Percentiles rank a stretch among this genome's conserved stretches.
Conservation (phyloP, 2,329 filamentous ascomycete species). For the Thermoascus crustaceus region DNA sequence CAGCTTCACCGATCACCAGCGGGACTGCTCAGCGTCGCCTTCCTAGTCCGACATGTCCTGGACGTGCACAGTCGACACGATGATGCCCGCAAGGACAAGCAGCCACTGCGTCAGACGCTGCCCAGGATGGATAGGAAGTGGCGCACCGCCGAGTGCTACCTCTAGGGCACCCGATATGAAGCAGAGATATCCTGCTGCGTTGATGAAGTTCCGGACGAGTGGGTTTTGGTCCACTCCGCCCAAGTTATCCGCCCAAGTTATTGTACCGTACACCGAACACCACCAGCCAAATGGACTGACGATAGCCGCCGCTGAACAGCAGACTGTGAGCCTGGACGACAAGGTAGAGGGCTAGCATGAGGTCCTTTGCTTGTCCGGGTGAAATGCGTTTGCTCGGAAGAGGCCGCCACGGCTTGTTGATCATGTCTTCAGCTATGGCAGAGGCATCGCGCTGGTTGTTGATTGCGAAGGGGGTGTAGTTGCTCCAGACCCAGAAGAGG, state of each 20-base stretch:
- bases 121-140: too few species aligned
- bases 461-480: constrained; percentile 27
- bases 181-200: constrained; percentile 20
- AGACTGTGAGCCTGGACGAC: too few species aligned
- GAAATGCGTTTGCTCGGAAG: constrained; percentile 20
- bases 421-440: constrained; percentile 29
- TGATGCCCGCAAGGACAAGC: constrained; percentile 12
- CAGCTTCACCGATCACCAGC: constrained; percentile 5
- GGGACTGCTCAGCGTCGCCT: constrained; percentile 18
- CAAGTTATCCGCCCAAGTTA: constrained; percentile 14
- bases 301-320: constrained; percentile 8
- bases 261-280: too few species aligned
- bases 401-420: constrained; percentile 36
- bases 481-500: constrained; percentile 17
- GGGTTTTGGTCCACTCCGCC: constrained; percentile 20
- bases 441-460: constrained; percentile 30
- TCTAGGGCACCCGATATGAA: constrained; percentile 22
- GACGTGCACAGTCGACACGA: constrained; percentile 30
- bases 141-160: too few species aligned
- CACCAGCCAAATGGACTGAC: constrained; percentile 5
- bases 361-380: constrained; percentile 5
- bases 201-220: constrained; percentile 22
- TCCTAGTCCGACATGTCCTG: constrained; percentile 31
- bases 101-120: constrained; percentile 5
- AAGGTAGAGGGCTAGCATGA: constrained; percentile 11